A percentile compares a stretch with the other conserved stretches of the same genome.
Evolutionary conservation across 2,329 filamentous ascomycete species (phyloP).

Genomic region (Ciborinia camelliae): DNA sequence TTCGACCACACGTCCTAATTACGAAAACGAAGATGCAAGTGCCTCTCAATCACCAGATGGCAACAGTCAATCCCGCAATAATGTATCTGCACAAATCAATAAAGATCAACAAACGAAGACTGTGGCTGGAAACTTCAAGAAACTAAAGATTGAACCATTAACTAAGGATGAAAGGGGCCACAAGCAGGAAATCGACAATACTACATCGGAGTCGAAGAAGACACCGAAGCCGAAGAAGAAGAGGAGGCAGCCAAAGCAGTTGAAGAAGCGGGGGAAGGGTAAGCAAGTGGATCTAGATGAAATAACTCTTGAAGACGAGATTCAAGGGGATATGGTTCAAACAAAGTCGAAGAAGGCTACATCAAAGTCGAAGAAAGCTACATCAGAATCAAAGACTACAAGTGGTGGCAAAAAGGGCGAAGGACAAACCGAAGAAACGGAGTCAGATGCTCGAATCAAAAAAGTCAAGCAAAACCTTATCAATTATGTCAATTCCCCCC

Average conservation of each 20-base stretch:
- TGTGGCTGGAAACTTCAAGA: background rate
- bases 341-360: constrained; percentile 2
- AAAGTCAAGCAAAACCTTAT: constrained; percentile 11
- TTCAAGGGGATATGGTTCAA: background rate
- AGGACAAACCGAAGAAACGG: background rate
- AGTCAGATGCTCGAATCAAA: constrained; percentile 13
- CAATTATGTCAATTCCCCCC: constrained; percentile 15
- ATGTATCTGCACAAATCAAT: too few relatives aligned
- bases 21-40: background rate
- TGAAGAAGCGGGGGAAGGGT: background rate
- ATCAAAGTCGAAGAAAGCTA: background rate
- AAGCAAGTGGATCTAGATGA: background rate
- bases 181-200: background rate
- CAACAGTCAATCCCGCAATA: background rate
- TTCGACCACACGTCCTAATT: constrained; percentile 17
- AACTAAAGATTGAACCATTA: background rate
- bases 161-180: background rate
- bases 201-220: background rate
- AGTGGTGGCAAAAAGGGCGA: background rate
- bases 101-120: background rate
- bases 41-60: background rate
- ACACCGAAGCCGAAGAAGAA: background rate
- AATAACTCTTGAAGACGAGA: background rate
- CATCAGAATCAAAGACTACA: background rate
- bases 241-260: background rate